These are phyloP conservation scores for Fusarium tupiense DNA, from an alignment of 2,329 filamentous ascomycete genomes.

Conservation along the genomic window DNA sequence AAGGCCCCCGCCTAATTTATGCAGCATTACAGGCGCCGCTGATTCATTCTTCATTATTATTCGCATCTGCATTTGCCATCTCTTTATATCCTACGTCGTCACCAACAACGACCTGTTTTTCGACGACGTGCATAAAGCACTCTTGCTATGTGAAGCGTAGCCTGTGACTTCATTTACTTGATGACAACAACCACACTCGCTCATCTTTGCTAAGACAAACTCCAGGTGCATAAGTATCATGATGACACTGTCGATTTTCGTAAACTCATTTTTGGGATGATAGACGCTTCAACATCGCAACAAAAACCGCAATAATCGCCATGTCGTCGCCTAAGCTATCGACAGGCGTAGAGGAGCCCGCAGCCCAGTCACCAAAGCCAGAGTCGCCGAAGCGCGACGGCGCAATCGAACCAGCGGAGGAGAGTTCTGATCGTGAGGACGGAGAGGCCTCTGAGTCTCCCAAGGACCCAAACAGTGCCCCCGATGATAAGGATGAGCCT, in stretches of 20 bases:
- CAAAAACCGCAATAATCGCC: constrained; percentile 6
- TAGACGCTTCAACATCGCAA: constrained; percentile 41
- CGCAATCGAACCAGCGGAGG: constrained; percentile 22
- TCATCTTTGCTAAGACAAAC: constrained; percentile 45
- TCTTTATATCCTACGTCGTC: constrained; percentile 1
- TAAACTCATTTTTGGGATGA: constrained; percentile 53
- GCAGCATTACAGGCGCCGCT: constrained; percentile 28
- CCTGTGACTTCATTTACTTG: constrained; percentile 13
- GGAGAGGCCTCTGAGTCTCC: constrained; percentile 38
- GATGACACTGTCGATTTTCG: constrained; percentile 46
- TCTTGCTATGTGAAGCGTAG: constrained; percentile 37
- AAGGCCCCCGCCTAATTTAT: constrained; percentile 9
- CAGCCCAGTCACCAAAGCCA: constrained; percentile 19
- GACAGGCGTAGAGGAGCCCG: constrained; percentile 23
- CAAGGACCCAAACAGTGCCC: not conserved
- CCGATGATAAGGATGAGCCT: constrained; percentile 42
- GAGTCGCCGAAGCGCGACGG: constrained; percentile 19
- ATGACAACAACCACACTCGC: constrained; percentile 1
- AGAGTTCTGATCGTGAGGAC: constrained; percentile 32
- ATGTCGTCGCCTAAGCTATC: constrained; percentile 39
- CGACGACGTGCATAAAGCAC: constrained; percentile 20
- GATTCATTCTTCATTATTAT: constrained; percentile 19
- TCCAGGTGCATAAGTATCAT: constrained; percentile 54
- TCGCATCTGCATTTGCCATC: constrained; percentile 3
- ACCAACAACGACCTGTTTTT: constrained; percentile 1